These are phyloP conservation scores for Trichoderma sp. DNA, from an alignment of 2,329 filamentous ascomycete genomes.

Conservation along the genomic window DNA sequence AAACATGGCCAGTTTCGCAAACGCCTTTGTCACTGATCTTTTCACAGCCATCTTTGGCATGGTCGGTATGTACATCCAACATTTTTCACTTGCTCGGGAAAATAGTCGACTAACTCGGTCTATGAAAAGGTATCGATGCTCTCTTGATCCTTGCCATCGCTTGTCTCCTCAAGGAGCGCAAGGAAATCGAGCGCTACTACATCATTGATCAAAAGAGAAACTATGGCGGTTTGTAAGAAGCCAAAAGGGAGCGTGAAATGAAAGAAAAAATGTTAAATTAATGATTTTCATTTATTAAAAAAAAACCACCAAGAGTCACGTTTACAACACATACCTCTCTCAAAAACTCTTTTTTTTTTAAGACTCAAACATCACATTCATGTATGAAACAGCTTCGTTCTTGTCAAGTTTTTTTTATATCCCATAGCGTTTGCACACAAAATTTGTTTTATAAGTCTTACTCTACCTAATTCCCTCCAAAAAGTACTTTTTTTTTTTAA, in stretches of 20 bases:
- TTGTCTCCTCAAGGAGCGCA: slow-evolving; percentile 78
- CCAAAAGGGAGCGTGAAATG: neutral
- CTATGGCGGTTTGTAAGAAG: slow-evolving; percentile 50
- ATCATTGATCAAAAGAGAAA: slow-evolving; percentile 81
- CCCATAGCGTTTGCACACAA: neutral
- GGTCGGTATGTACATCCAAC: slow-evolving; percentile 56
- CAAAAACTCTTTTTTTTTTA: neutral
- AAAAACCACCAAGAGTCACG: neutral
- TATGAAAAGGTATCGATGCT: slow-evolving; percentile 60
- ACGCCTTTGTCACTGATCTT: slow-evolving; percentile 72
- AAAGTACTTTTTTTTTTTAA: neutral
- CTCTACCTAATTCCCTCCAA: slow-evolving; percentile 5
- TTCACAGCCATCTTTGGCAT: slow-evolving; percentile 82
- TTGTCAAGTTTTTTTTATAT: neutral
- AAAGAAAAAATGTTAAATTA: slow-evolving; percentile 4
- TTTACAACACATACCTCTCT: neutral
- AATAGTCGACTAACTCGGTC: neutral
- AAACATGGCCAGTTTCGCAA: slow-evolving; percentile 69
- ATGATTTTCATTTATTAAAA: neutral
- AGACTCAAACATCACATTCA: slow-evolving; percentile 14
- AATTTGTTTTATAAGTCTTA: neutral
- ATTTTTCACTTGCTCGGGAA: too few species aligned
- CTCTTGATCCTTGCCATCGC: slow-evolving; percentile 71
- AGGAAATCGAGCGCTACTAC: slow-evolving; percentile 76
- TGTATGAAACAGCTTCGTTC: neutral